Base-by-base conservation (phyloP, 2,329 filamentous ascomycete genomes). In the Phyllosticta paracitricarpa region DNA sequence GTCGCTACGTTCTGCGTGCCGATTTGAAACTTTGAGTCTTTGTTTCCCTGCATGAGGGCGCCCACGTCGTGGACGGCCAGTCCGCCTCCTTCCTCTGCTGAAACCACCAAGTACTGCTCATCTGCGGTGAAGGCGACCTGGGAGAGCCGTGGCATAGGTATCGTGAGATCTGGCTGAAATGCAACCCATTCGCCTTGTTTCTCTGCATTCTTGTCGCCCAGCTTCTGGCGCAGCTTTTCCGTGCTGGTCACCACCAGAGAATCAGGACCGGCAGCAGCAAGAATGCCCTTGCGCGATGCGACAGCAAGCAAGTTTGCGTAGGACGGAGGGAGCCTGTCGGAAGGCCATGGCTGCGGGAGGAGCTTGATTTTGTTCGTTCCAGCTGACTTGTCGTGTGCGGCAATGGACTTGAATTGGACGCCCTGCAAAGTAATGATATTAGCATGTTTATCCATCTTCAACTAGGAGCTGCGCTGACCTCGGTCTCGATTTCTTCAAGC, bases 51-150 rank as follows among this genome's bases (percentile, higher is more conserved):
- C 54, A 86, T 76, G 22, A 97, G 77, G 53, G 81, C 79, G 61
- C 88, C 79, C 1, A 89, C 86, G 61, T 92, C 85, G 70, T 96
- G 97, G 2, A 96, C 87, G 3, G 89, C 88, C 64, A 99, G 77
- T 4, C 91, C 91, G 35, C 91, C 89, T 10, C 89, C 89, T 60
- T 82, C 79, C 73, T 96, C 89, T 2, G 90, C 89, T 10, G 90
- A 91, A 26, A 97, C 79, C 40, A 96, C 83, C 63, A 99, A 78
- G 67, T 88, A 91, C 67, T 84, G 85, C 71, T 97, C 95, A 68
- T 95, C 89, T n/a, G 89, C 84, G 0, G 91, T 93, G 72, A 99
- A 99, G 17, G 87, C 86, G 22, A 99, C 80, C 72, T 99, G 94
- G 10, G 91, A 95, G 59, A 96, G 83, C 67, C 88, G 86, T 69